A percentile compares a stretch with the other conserved stretches of the same genome.
Evolutionary conservation across 2,329 filamentous ascomycete species (phyloP).

Genomic region (Colletotrichum tropicicola): DNA sequence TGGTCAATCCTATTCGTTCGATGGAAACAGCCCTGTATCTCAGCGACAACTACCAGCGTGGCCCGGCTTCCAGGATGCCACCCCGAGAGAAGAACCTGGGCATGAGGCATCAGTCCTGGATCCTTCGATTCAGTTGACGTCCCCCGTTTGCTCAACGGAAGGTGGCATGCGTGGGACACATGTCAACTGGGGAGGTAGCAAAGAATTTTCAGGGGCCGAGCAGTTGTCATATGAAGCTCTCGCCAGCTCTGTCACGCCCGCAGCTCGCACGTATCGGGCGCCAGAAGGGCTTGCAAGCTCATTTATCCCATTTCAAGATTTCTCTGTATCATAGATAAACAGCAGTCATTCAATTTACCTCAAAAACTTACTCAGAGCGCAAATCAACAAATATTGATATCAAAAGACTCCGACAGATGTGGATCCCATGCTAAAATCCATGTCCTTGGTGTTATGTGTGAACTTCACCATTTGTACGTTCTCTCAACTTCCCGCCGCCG

Average conservation of each 20-base stretch:
- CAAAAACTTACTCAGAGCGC: not conserved
- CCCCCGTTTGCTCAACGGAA: not conserved
- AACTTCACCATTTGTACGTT: no score
- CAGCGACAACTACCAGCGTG: conserved; percentile 8
- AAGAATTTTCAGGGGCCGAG: conserved; percentile 3
- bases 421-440: no score
- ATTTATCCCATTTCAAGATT: conserved; percentile 17
- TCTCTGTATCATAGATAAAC: conserved; percentile 22
- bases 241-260: not conserved
- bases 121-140: not conserved
- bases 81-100: not conserved
- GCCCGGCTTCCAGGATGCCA: conserved; percentile 12
- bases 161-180: not conserved
- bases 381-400: not conserved
- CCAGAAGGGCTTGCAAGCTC: conserved; percentile 4
- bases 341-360: not conserved
- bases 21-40: not conserved
- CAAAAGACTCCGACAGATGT: no score
- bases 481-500: no score
- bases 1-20: conserved; percentile 12
- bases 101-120: not conserved
- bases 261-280: not conserved
- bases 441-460: no score
- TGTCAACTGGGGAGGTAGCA: not conserved
- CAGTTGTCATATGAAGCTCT: conserved; percentile 6